Percentiles rank a stretch among this genome's conserved stretches.
Conservation (phyloP, 2,329 filamentous ascomycete genomes). For the Claviceps quebecensis region DNA sequence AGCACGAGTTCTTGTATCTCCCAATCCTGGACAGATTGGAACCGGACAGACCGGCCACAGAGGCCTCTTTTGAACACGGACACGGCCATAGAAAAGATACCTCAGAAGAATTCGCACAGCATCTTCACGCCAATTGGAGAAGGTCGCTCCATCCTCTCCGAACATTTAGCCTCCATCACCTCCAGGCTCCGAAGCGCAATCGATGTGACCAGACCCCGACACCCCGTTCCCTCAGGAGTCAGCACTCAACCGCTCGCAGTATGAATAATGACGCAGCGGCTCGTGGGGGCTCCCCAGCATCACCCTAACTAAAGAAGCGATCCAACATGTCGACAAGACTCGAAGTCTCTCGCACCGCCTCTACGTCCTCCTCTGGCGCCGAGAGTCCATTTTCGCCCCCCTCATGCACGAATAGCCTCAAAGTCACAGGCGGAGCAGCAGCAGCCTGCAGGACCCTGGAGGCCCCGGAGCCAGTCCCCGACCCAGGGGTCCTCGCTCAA, state of each 20-base stretch:
- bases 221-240: conserved; percentile 13
- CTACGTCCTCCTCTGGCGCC: conserved; percentile 29
- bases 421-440: conserved; percentile 21
- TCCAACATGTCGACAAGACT: conserved; percentile 32
- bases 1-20: conserved; percentile 6
- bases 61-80: conserved; percentile 36
- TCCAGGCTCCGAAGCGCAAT: conserved; percentile 29
- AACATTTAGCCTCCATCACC: conserved; percentile 45
- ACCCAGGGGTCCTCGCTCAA: conserved; percentile 65
- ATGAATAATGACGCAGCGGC: conserved; percentile 38
- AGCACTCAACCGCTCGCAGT: conserved; percentile 39
- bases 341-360: conserved; percentile 25
- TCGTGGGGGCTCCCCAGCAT: conserved; percentile 36
- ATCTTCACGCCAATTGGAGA: conserved; percentile 98
- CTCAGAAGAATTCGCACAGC: conserved; percentile 70
- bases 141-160: conserved; percentile 68
- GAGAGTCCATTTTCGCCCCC: conserved; percentile 55
- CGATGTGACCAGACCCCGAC: conserved; percentile 23
- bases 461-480: conserved; percentile 46
- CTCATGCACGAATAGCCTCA: conserved; percentile 60
- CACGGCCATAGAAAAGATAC: conserved; percentile 44
- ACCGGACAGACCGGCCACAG: conserved; percentile 29
- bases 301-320: conserved; percentile 36
- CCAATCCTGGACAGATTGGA: too few relatives aligned
- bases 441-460: conserved; percentile 11